Percentiles rank a stretch among this genome's conserved stretches.
These are phyloP conservation scores for Penicillium sp. DNA, from an alignment of 2,329 filamentous ascomycete species.

Conservation along the genomic window DNA sequence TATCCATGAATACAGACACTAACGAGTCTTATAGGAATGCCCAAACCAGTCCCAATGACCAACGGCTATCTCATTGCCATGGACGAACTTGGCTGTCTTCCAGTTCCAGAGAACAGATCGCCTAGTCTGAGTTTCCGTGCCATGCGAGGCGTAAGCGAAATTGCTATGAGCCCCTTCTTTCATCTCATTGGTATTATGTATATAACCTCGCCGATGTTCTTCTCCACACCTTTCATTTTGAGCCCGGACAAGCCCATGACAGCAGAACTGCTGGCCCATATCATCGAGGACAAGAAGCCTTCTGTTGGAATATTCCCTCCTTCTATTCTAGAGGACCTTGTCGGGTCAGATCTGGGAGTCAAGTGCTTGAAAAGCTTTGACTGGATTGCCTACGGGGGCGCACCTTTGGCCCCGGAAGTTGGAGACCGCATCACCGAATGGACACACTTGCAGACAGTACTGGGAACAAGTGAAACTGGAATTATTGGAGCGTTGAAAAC, in stretches of 20 bases:
- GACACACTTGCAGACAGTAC: constrained; percentile 1
- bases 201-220: constrained; percentile 2
- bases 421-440: background rate
- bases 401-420: constrained; percentile 1
- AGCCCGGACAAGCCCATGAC: constrained; percentile 10
- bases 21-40: constrained; percentile 6
- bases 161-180: constrained; percentile 12
- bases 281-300: constrained; percentile 4
- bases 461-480: constrained; percentile 9
- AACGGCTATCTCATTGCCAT: constrained; percentile 14
- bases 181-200: constrained; percentile 12
- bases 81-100: background rate
- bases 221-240: background rate
- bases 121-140: background rate
- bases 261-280: constrained; percentile 3
- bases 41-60: constrained; percentile 19
- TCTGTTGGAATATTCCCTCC: background rate
- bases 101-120: background rate
- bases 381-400: constrained; percentile 4
- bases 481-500: background rate
- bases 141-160: background rate
- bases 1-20: background rate
- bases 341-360: background rate
- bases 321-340: background rate
- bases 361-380: background rate